Conservation (phyloP, 2,329 filamentous ascomycete species). For the Amphichorda felina region DNA sequence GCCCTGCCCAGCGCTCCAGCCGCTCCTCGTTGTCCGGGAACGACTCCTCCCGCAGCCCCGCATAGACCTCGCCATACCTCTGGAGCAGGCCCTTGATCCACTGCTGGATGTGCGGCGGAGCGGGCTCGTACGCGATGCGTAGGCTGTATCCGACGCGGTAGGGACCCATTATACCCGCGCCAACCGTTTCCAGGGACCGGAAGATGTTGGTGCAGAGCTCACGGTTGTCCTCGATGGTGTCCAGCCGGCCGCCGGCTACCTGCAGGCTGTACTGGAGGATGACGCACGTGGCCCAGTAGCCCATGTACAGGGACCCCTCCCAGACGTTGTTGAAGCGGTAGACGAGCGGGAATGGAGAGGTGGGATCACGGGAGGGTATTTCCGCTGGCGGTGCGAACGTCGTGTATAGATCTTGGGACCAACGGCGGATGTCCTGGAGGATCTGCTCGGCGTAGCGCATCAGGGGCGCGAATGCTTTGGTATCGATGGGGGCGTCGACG, state of each 20-base stretch:
- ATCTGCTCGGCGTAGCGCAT: no score
- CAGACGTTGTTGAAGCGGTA: slow-evolving; percentile 2
- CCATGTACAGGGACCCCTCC: slow-evolving; percentile 4
- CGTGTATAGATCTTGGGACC: no score
- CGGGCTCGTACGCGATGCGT: slow-evolving; percentile 2
- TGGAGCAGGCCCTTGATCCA: slow-evolving; percentile 3
- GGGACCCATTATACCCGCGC: slow-evolving; percentile 3
- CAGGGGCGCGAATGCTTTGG: no score
- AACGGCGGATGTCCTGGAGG: no score
- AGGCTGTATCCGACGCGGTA: slow-evolving; percentile 4
- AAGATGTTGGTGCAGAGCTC: slow-evolving; percentile 1
- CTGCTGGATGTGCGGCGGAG: not conserved
- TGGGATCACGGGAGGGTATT: slow-evolving; percentile 1
- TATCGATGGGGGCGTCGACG: no score
- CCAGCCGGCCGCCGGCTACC: not conserved
- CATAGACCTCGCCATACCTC: not conserved
- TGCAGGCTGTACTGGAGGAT: slow-evolving; percentile 2
- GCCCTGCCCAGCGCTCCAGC: no score
- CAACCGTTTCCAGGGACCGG: slow-evolving; percentile 3
- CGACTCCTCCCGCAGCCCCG: no score
- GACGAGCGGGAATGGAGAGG: slow-evolving; percentile 2
- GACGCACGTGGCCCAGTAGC: slow-evolving; percentile 2
- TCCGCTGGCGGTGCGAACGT: slow-evolving; percentile 1
- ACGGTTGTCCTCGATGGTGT: not conserved
- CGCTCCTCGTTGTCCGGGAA: no score